These are phyloP conservation scores for Jacaranda copaia DNA, from an alignment of 257 asterid genomes.

Conservation along the genomic window DNA sequence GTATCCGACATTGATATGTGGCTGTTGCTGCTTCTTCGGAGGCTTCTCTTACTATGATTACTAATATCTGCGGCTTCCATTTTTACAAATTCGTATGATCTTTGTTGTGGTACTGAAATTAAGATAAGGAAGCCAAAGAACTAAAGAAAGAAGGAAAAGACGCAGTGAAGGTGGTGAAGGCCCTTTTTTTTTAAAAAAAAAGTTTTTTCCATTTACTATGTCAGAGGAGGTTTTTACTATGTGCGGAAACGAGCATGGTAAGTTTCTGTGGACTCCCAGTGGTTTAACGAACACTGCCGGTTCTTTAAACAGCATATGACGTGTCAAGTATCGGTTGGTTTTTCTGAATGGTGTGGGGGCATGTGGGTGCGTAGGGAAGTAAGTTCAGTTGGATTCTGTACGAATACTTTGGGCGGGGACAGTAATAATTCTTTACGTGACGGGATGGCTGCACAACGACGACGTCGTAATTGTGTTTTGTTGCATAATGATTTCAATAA, in stretches of 20 bases:
- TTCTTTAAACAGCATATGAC: neutral
- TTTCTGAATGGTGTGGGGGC: neutral
- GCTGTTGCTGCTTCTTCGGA: slow-evolving; percentile 50
- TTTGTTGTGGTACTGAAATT: neutral
- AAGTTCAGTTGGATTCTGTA: slow-evolving; percentile 19
- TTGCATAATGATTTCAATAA: neutral
- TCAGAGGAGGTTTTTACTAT: slow-evolving; percentile 9
- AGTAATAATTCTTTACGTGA: slow-evolving; percentile 34
- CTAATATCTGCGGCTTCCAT: slow-evolving; percentile 50
- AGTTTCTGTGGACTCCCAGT: slow-evolving; percentile 11
- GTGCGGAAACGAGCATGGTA: slow-evolving; percentile 9
- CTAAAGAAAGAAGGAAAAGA: neutral
- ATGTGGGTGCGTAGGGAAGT: slow-evolving; percentile 4
- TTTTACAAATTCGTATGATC: neutral
- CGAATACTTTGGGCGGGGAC: slow-evolving; percentile 29
- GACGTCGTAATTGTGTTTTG: slow-evolving; percentile 22
- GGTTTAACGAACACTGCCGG: neutral
- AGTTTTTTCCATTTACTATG: slow-evolving; percentile 7
- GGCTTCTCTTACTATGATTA: slow-evolving; percentile 33
- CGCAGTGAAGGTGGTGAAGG: slow-evolving; percentile 20
- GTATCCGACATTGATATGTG: slow-evolving; percentile 79
- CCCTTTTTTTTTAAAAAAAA: neutral
- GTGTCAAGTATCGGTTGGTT: slow-evolving; percentile 27
- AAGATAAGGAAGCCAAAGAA: slow-evolving; percentile 2
- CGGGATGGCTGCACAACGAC: neutral